Percentiles rank a stretch among this genome's conserved stretches.
Evolutionary conservation across 805 yeast genomes (phyloP).

Genomic region (Ogataea ramenticola): DNA sequence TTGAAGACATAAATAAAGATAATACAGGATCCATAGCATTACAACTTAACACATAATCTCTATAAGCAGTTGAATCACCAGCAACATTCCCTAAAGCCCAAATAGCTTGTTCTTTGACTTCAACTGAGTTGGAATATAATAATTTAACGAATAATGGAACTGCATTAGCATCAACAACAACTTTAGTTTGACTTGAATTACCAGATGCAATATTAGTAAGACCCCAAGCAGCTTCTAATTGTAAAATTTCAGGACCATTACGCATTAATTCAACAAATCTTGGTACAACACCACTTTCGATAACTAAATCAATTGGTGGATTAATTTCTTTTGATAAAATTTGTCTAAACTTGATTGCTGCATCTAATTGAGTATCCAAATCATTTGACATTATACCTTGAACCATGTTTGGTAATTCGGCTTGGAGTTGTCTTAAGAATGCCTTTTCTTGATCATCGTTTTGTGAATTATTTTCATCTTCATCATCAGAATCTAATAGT

Average conservation of each 20-base stretch:
- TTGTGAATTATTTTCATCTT: conserved; percentile 43
- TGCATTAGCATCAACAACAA: conserved; percentile 89
- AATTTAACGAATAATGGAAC: conserved; percentile 85
- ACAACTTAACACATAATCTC: conserved; percentile 81
- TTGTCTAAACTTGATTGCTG: conserved; percentile 91
- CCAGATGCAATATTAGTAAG: conserved; percentile 97
- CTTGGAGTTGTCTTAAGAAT: conserved; percentile 42
- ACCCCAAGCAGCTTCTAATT: conserved; percentile 99
- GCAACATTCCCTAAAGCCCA: conserved; percentile 99
- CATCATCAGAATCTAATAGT: conserved; percentile 42
- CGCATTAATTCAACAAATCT: conserved; percentile 81
- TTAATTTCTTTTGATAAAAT: conserved; percentile 87
- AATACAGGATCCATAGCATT: conserved; percentile 89
- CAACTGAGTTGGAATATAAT: conserved; percentile 72
- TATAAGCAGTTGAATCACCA: conserved; percentile 85
- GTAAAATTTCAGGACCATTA: conserved; percentile 77
- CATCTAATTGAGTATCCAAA: conserved; percentile 73
- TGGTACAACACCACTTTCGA: conserved; percentile 90
- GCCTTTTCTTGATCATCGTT: conserved; percentile 18
- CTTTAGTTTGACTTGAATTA: conserved; percentile 77
- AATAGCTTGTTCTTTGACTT: conserved; percentile 96
- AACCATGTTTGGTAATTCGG: conserved; percentile 81
- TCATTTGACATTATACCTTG: conserved; percentile 69
- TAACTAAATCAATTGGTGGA: conserved; percentile 93
- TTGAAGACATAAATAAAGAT: conserved; percentile 67